Base-by-base conservation (phyloP, 805 yeast genomes). In the Kuraishia cidri region DNA sequence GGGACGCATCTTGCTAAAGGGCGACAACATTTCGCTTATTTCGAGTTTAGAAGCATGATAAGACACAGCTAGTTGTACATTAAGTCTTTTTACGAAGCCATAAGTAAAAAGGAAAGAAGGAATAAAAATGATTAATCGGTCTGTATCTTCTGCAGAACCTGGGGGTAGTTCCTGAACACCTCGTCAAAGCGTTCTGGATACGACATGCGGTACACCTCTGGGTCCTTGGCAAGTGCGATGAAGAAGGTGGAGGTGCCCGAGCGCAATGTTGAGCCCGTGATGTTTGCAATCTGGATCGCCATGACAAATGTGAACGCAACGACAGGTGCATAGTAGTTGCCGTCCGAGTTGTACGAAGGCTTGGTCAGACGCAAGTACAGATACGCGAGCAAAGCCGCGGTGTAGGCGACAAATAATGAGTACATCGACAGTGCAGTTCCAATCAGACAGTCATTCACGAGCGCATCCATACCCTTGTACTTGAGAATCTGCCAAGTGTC, bases 1-100 rank as follows among this genome's bases (percentile, higher is more conserved):
- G 36, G 95, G 95, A 1, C 64, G 82, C 37, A 72, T 92, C 16
- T 53, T 92, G 42, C 62, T 92, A 36, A 92, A 92, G 56, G 98
- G 99, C 4, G 99, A 92, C 51, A 92, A 87, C 51, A 84, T 92
- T 29, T 80, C 95, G 6, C 59, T 90, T 36, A 80, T 92, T 59
- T 26, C 75, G 54, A 46, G 31, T 10, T 24, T 31, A 15, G 33
- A 31, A n/a, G 24, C 17, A 12, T 29, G 20, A 22, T 3, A 27
- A 20, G 9, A 20, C 9, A 20, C 23, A n/a, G n/a, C n/a, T n/a
- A n/a, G n/a, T n/a, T n/a, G n/a, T n/a, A n/a, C n/a, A n/a, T n/a
- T n/a, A n/a, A n/a, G n/a, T n/a, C n/a, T n/a, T n/a, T n/a, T n/a
- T n/a, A n/a, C n/a, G n/a, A n/a, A n/a, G n/a, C n/a, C n/a, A n/a